phyloP scores from a whole-genome alignment of 2,329 filamentous ascomycete genomes.

The Hypoxylon sp. region DNA sequence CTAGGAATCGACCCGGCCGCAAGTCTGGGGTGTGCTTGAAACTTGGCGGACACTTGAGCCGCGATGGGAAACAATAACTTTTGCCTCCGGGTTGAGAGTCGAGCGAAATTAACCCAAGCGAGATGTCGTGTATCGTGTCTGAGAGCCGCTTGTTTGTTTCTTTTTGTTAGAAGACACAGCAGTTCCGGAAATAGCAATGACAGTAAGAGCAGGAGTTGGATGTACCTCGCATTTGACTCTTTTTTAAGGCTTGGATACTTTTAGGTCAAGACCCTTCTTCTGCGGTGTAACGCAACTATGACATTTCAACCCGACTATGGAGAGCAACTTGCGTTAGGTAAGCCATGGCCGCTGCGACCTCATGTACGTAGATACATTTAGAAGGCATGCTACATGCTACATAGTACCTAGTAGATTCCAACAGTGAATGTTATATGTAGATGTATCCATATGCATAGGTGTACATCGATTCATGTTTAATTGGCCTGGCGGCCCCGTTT shows the following conservation, averaged over 20 bases:
- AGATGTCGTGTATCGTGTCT: constrained; percentile 42
- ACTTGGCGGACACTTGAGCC: constrained; percentile 44
- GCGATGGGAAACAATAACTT: constrained; percentile 42
- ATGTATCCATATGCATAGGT: too few relatives aligned
- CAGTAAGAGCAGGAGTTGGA: background rate
- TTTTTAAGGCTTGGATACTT: constrained; percentile 24
- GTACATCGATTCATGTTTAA: background rate
- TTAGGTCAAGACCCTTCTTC: constrained; percentile 34
- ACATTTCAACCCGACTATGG: constrained; percentile 38
- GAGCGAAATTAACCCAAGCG: constrained; percentile 39
- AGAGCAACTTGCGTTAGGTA: constrained; percentile 33
- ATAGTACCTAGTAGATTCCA: too few relatives aligned
- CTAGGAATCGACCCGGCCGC: constrained; percentile 46
- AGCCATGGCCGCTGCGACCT: constrained; percentile 19
- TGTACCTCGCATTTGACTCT: constrained; percentile 8
- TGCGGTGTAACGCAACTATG: constrained; percentile 43
- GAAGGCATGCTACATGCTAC: background rate
- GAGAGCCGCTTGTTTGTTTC: constrained; percentile 37
- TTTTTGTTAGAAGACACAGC: constrained; percentile 28
- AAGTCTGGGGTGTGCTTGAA: constrained; percentile 46
- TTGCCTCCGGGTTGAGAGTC: constrained; percentile 33
- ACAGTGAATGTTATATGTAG: too few relatives aligned
- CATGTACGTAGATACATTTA: constrained; percentile 16
- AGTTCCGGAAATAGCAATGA: constrained; percentile 15
- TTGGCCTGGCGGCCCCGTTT: constrained; percentile 18